Evolutionary conservation across 1,284 basidiomycete genomes (phyloP), one percentile per base, ranked within the genome.

Genomic region (Stereum hirsutum): DNA sequence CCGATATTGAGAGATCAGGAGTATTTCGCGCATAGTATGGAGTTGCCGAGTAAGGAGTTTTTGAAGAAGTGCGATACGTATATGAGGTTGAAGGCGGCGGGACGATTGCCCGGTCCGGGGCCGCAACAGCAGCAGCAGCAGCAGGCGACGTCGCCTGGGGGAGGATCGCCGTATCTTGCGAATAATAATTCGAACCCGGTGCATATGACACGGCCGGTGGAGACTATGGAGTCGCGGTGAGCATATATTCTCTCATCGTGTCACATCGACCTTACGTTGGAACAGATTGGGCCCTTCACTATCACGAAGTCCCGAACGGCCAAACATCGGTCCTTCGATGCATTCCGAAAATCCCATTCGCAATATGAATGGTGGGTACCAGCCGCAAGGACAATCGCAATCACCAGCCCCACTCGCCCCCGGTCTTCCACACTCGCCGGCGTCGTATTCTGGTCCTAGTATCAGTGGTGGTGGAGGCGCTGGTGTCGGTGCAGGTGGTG

Each of bases 61-160:
- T 67, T 92, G 68, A 92, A 89, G 74, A 91, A 88, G 62, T 89
- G 85, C 53, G 86, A 89, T 48, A 82, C 79, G 27, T 92, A 89
- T 55, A 70, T 78, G 63, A 66, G 72, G 32, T 48, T 72, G 11
- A 75, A 65, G 53, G 58, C 67, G 12, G 66, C 72, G 34, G 72
- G 66, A 30, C 65, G 68, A 12, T 55, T 57, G 32, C 58, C 57
- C 12, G 60, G 60, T 30, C 58, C 57, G 10, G 60, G 59, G 7
- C 49, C 45, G n/a, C n/a, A n/a, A n/a, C n/a, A n/a, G n/a, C n/a
- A n/a, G n/a, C n/a, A n/a, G n/a, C n/a, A n/a, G n/a, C n/a, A n/a
- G n/a, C n/a, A n/a, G n/a, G 30, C 65, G 32, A 65, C 58, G 41
- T 61, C 68, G n/a, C 60, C 66, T 5, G 46, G 60, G 41, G 46